Conservation (phyloP, 768 basidiomycete genomes). For the Amanita pallidorosea region DNA sequence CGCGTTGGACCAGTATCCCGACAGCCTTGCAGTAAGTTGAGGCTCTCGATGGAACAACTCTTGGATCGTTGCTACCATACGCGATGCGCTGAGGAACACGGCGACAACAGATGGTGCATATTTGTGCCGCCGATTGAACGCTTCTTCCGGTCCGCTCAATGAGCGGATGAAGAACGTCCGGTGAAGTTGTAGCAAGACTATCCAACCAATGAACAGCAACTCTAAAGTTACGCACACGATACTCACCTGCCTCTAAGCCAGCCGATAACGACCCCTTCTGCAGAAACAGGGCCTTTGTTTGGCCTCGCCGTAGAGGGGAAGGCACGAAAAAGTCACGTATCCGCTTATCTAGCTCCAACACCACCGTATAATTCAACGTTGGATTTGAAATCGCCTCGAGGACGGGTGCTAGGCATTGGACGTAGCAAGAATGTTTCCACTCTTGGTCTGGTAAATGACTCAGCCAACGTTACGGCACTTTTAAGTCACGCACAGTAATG, state of each 20-base stretch:
- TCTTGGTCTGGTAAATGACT: conserved; percentile 39
- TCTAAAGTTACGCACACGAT: not conserved
- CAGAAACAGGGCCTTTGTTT: conserved; percentile 39
- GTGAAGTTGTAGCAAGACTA: conserved; percentile 59
- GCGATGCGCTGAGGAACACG: conserved; percentile 51
- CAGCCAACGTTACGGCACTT: conserved; percentile 2
- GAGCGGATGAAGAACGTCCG: conserved; percentile 59
- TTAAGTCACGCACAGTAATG: conserved; percentile 28
- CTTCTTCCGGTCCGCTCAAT: conserved; percentile 43
- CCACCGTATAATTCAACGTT: conserved; percentile 34
- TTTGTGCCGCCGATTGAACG: conserved; percentile 50
- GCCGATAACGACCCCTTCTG: conserved; percentile 49
- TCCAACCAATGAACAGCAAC: not conserved
- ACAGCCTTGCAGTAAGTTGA: conserved; percentile 41
- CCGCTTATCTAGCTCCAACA: conserved; percentile 44
- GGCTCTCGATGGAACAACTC: conserved; percentile 49
- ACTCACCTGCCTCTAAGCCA: conserved; percentile 50
- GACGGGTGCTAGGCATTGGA: conserved; percentile 49
- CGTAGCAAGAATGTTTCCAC: conserved; percentile 61
- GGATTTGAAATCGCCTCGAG: conserved; percentile 46
- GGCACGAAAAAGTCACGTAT: conserved; percentile 58
- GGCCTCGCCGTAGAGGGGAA: conserved; percentile 31
- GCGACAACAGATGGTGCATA: conserved; percentile 65
- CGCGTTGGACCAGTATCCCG: conserved; percentile 43
- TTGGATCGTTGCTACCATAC: conserved; percentile 51